Conservation (phyloP, 202 grass and related monocot species). For the Panicum virgatum region DNA sequence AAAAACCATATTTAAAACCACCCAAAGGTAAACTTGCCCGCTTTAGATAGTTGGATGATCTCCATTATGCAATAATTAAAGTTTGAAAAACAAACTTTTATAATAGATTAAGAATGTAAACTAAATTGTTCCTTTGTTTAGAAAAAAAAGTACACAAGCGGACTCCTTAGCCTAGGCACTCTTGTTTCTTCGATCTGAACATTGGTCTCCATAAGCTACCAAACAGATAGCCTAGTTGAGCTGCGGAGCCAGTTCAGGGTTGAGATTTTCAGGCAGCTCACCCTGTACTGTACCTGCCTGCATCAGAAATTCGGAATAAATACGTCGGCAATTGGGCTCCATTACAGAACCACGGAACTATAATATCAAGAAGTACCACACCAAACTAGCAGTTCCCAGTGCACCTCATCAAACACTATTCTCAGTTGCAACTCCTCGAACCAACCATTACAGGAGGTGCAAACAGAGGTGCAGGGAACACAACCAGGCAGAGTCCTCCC, state of each 20-base stretch:
- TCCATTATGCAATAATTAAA: too few species aligned
- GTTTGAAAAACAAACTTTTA: too few species aligned
- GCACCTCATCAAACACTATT: not conserved
- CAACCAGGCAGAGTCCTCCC: not conserved
- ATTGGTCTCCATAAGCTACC: not conserved
- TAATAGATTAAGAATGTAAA: too few species aligned
- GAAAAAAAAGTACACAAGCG: too few species aligned
- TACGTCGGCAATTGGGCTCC: not conserved
- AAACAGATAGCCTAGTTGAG: too few species aligned
- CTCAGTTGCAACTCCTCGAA: constrained; percentile 18
- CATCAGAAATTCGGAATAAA: too few species aligned
- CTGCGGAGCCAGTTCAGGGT: not conserved
- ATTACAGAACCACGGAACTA: not conserved
- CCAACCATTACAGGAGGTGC: constrained; percentile 17
- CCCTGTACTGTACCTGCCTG: not conserved
- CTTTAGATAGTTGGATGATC: too few species aligned
- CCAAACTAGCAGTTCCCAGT: not conserved
- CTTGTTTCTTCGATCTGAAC: not conserved
- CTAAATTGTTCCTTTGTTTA: too few species aligned
- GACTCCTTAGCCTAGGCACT: too few species aligned
- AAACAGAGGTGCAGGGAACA: not conserved
- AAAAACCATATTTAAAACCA: too few species aligned
- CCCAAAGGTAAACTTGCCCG: too few species aligned
- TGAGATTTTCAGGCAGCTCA: not conserved
- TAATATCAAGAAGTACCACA: not conserved